Evolutionary conservation across 306 rosid genomes (phyloP).

Genomic region (Vicia sativa): DNA sequence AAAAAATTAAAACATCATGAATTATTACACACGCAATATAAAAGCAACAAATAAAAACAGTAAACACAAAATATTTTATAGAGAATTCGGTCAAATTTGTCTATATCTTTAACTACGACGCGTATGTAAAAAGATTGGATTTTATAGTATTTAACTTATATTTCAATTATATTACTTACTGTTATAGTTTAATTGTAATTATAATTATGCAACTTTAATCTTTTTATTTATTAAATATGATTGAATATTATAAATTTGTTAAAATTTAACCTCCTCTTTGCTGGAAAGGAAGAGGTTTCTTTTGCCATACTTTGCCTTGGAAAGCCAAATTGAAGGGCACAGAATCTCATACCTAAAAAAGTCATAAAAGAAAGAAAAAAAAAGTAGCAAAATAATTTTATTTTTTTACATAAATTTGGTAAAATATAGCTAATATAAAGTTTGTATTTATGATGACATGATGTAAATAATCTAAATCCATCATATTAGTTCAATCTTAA

Average conservation of each 20-base stretch:
- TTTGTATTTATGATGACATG: not conserved
- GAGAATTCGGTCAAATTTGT: too few species aligned
- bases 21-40: not conserved
- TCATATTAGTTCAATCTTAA: not conserved
- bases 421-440: not conserved
- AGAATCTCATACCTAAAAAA: not conserved
- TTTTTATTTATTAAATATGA: not conserved
- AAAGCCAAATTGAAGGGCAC: constrained; percentile 28
- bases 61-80: not conserved
- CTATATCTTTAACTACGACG: too few species aligned
- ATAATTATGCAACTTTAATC: not conserved
- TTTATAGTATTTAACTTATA: too few species aligned
- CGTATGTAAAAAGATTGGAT: too few species aligned
- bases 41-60: not conserved
- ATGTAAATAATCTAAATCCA: not conserved
- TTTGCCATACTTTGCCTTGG: constrained; percentile 12
- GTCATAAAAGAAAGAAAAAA: not conserved
- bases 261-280: too few species aligned
- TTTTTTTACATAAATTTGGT: not conserved
- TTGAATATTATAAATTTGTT: not conserved
- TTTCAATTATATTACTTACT: not conserved
- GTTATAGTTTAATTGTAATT: not conserved
- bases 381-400: too few species aligned
- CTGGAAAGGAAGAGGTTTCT: not conserved
- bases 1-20: constrained; percentile 11